Evolutionary conservation across 331 rosid species (phyloP).

Genomic region (Quercus tomentella): DNA sequence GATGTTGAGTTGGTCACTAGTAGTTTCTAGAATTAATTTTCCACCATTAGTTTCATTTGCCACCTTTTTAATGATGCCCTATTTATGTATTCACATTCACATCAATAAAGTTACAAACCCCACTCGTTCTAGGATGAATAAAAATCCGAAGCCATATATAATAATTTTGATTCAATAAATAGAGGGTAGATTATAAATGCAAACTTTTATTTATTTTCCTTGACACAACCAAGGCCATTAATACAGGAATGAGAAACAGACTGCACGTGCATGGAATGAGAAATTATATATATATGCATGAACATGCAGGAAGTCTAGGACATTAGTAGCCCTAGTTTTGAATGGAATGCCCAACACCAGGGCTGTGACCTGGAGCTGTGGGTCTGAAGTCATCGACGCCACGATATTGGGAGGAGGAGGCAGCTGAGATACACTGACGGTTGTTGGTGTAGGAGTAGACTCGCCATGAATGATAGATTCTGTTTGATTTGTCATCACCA

Average conservation of each 20-base stretch:
- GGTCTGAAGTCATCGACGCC: constrained; percentile 43
- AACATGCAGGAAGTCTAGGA: background rate
- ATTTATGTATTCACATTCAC: background rate
- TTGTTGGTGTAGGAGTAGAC: constrained; percentile 22
- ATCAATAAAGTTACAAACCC: background rate
- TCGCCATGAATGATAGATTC: background rate
- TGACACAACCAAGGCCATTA: background rate
- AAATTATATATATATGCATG: background rate
- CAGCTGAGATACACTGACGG: constrained; percentile 2
- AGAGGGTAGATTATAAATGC: background rate
- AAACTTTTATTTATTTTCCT: background rate
- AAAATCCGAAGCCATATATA: background rate
- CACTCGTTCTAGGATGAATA: background rate
- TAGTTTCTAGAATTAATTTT: background rate
- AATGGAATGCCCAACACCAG: constrained; percentile 42
- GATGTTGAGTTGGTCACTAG: background rate
- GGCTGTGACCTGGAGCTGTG: constrained; percentile 48
- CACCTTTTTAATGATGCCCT: background rate
- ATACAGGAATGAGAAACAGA: too few species aligned
- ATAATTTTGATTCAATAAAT: background rate
- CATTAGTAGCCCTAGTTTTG: constrained; percentile 19
- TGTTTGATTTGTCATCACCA: background rate
- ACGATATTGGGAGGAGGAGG: constrained; percentile 11
- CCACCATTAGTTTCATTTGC: background rate
- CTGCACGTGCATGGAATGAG: background rate